Percentiles rank a stretch among this genome's conserved stretches.
Conservation (phyloP, 495 filamentous ascomycete species). For the Bacidia gigantensis region DNA sequence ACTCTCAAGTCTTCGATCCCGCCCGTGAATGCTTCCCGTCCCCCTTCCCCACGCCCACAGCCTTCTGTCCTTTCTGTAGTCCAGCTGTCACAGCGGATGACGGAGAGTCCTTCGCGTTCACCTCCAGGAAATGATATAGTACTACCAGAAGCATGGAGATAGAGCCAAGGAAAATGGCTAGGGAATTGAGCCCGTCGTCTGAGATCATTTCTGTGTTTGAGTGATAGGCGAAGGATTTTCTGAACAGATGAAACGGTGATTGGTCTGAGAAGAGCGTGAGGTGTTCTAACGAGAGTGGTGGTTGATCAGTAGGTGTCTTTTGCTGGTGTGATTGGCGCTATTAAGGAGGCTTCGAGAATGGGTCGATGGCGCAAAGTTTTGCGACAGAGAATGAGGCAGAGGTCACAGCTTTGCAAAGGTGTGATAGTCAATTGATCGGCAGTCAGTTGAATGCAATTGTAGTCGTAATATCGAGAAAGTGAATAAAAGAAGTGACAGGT, state of each 20-base stretch:
- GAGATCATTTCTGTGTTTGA: slow-evolving; percentile 49
- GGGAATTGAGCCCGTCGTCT: slow-evolving; percentile 59
- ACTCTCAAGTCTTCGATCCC: neutral
- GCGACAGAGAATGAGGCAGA: too few species aligned
- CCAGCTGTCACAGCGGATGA: neutral
- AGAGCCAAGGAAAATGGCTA: slow-evolving; percentile 88
- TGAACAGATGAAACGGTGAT: too few species aligned
- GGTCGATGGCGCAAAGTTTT: too few species aligned
- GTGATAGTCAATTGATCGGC: too few species aligned
- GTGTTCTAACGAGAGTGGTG: too few species aligned
- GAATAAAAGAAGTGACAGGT: neutral
- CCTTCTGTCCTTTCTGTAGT: neutral
- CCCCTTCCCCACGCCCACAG: neutral
- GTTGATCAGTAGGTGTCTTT: too few species aligned
- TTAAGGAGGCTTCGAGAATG: too few species aligned
- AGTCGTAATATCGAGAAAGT: too few species aligned
- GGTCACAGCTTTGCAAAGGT: too few species aligned
- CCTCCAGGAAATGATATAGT: slow-evolving; percentile 91
- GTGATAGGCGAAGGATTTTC: neutral
- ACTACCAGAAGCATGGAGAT: slow-evolving; percentile 88
- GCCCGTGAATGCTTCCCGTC: neutral
- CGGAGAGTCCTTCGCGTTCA: slow-evolving; percentile 52
- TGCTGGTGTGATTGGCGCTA: too few species aligned
- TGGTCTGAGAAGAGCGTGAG: too few species aligned
- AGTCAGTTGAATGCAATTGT: too few species aligned